Conservation (phyloP, 2,329 filamentous ascomycete genomes). For the Escovopsis weberi region DNA sequence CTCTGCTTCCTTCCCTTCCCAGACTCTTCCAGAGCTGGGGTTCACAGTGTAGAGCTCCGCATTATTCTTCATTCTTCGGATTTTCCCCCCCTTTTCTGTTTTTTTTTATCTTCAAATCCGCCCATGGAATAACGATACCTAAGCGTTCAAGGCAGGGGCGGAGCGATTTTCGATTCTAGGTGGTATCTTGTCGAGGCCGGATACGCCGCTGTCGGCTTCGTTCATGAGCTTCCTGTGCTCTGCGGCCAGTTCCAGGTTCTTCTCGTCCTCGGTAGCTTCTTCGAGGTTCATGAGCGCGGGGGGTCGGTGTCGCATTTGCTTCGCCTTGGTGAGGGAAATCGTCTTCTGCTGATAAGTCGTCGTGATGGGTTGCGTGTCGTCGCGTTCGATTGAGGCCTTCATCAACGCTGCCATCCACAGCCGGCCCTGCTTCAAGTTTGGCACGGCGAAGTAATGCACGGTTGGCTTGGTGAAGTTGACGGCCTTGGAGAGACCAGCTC, state of each 20-base stretch:
- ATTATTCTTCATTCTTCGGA: slow-evolving; percentile 1
- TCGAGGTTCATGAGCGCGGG: slow-evolving; percentile 70
- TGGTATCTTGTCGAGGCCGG: slow-evolving; percentile 26
- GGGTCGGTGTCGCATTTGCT: slow-evolving; percentile 74
- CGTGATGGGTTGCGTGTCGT: slow-evolving; percentile 63
- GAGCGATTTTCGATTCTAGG: slow-evolving; percentile 18
- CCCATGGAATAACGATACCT: slow-evolving; percentile 11
- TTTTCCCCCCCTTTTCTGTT: not conserved
- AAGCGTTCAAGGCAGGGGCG: slow-evolving; percentile 17
- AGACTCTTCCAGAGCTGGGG: no score
- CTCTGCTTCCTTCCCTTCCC: no score
- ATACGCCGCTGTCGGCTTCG: slow-evolving; percentile 28
- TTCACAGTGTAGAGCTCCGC: not conserved
- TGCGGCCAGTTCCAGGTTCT: slow-evolving; percentile 10
- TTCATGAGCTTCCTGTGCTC: slow-evolving; percentile 26
- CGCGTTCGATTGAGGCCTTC: slow-evolving; percentile 96
- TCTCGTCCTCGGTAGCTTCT: slow-evolving; percentile 19
- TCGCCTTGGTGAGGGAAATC: slow-evolving; percentile 79
- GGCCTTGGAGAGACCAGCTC: slow-evolving; percentile 70
- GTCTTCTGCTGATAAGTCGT: slow-evolving; percentile 96
- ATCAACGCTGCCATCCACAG: slow-evolving; percentile 98
- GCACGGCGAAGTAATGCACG: slow-evolving; percentile 94
- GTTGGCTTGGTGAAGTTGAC: slow-evolving; percentile 97
- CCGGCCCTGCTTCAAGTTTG: slow-evolving; percentile 73
- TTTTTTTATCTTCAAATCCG: slow-evolving; percentile 2